Conservation (phyloP, 352 stramenopile genomes). For the Phytophthora pluvialis region DNA sequence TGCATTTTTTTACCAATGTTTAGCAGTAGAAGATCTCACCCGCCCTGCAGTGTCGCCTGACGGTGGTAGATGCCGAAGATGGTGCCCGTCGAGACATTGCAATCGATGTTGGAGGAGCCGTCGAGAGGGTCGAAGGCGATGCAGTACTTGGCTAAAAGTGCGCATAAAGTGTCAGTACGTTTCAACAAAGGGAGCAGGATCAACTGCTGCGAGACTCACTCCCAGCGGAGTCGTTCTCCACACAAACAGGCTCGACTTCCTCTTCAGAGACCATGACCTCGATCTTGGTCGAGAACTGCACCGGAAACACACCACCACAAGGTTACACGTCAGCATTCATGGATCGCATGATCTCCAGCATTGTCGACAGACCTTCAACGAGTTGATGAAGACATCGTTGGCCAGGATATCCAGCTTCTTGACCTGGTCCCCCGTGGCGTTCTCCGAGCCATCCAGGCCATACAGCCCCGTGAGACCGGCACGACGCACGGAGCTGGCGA, state of each 20-base stretch:
- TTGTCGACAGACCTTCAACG: conserved; percentile 64
- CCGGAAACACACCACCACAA: background rate
- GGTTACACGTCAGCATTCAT: conserved; percentile 16
- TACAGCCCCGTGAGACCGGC: conserved; percentile 91
- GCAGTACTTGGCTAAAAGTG: conserved; percentile 91
- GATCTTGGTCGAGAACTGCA: conserved; percentile 94
- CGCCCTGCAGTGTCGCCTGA: conserved; percentile 38
- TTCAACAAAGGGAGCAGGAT: background rate
- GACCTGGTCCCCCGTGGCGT: conserved; percentile 96
- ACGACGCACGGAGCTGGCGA: conserved; percentile 95
- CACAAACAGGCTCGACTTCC: conserved; percentile 96
- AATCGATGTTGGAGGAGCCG: conserved; percentile 99
- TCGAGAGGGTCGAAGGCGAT: conserved; percentile 98
- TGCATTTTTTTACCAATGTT: too few species aligned
- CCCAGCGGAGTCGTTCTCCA: conserved; percentile 64
- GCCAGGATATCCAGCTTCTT: conserved; percentile 99
- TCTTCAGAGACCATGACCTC: conserved; percentile 97
- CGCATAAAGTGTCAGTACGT: background rate
- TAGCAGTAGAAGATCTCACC: conserved; percentile 25
- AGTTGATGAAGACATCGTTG: conserved; percentile 98
- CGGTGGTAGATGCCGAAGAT: conserved; percentile 98
- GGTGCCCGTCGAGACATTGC: conserved; percentile 98
- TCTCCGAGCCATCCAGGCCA: conserved; percentile 95
- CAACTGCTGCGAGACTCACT: conserved; percentile 36
- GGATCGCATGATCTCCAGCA: background rate